Evolutionary conservation across 768 basidiomycete genomes (phyloP).

Genomic region (Myochromella boudieri): DNA sequence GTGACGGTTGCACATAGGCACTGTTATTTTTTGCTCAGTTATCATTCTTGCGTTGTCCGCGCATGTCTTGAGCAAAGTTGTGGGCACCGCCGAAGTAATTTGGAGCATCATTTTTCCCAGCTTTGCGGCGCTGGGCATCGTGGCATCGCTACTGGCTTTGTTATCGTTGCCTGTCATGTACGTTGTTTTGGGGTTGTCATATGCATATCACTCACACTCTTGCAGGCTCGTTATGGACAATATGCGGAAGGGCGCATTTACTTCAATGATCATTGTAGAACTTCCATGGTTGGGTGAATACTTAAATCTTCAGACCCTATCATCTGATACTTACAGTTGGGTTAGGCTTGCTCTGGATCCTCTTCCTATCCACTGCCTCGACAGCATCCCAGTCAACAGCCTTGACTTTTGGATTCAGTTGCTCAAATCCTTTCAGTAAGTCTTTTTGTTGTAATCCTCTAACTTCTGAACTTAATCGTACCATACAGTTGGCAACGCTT

Average conservation of each 20-base stretch:
- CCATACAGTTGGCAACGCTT: slow-evolving; percentile 10
- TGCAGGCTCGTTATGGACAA: slow-evolving; percentile 35
- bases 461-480: background rate
- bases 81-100: slow-evolving; percentile 14
- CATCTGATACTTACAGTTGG: no score
- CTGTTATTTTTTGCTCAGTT: slow-evolving; percentile 21
- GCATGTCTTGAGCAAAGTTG: slow-evolving; percentile 22
- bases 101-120: slow-evolving; percentile 11
- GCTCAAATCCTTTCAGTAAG: slow-evolving; percentile 18
- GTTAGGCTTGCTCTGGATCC: slow-evolving; percentile 44
- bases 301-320: no score
- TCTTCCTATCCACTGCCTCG: slow-evolving; percentile 43
- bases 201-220: background rate
- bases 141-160: background rate
- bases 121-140: background rate
- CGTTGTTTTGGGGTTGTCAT: background rate
- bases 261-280: slow-evolving; percentile 42
- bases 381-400: slow-evolving; percentile 26
- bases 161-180: background rate
- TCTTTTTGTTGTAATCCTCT: background rate
- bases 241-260: slow-evolving; percentile 34
- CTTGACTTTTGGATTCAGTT: slow-evolving; percentile 18
- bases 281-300: slow-evolving; percentile 36
- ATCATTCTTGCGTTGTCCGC: slow-evolving; percentile 24
- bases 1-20: no score